Conservation (phyloP, 331 rosid genomes). For the Telfairia occidentalis region DNA sequence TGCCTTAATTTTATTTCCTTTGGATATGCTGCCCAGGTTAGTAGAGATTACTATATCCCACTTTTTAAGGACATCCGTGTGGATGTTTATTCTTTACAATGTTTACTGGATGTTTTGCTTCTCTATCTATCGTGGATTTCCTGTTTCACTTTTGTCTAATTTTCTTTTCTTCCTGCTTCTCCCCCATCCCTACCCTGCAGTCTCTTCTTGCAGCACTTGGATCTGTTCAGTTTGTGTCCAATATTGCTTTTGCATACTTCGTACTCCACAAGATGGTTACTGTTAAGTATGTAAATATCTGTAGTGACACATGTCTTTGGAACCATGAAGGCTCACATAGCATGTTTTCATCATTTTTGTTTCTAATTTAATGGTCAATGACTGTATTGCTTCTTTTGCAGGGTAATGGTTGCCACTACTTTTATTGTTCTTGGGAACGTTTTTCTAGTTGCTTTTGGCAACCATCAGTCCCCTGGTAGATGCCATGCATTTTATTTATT, state of each 20-base stretch:
- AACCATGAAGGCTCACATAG: not conserved
- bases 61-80: not conserved
- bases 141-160: slow-evolving; percentile 7
- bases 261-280: slow-evolving; percentile 80
- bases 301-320: slow-evolving; percentile 10
- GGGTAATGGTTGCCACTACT: slow-evolving; percentile 91
- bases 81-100: slow-evolving; percentile 8
- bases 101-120: not conserved
- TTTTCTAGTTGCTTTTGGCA: slow-evolving; percentile 94
- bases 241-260: slow-evolving; percentile 92
- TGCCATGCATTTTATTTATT: slow-evolving; percentile 11
- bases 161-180: slow-evolving; percentile 8
- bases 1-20: slow-evolving; percentile 89
- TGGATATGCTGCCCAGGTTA: slow-evolving; percentile 99
- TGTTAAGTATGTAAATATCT: slow-evolving; percentile 47
- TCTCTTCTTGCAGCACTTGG: slow-evolving; percentile 98
- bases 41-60: slow-evolving; percentile 7
- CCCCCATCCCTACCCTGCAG: slow-evolving; percentile 27
- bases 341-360: not conserved
- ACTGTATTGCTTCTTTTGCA: slow-evolving; percentile 25
- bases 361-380: slow-evolving; percentile 1
- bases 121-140: slow-evolving; percentile 11
- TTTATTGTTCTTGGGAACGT: slow-evolving; percentile 91
- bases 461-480: slow-evolving; percentile 97
- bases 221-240: slow-evolving; percentile 91